Evolutionary conservation across 306 rosid genomes (phyloP).

Genomic region (Vigna nakashimae): DNA sequence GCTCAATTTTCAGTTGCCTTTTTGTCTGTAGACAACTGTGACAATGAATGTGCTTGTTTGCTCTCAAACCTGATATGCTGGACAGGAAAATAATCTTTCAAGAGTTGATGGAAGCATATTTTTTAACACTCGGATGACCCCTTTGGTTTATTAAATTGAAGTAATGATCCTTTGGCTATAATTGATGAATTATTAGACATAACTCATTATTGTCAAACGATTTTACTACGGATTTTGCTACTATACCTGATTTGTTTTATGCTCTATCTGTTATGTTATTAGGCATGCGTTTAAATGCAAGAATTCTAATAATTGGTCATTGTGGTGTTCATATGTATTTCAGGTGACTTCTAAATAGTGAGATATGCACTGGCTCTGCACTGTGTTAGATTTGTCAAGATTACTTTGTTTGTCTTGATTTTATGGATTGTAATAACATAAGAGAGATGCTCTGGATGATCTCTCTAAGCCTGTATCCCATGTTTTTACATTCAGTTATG

Average conservation of each 20-base stretch:
- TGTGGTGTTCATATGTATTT: constrained; percentile 33
- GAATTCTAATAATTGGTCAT: constrained; percentile 22
- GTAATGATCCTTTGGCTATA: background rate
- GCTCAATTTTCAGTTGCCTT: background rate
- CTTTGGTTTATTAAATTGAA: background rate
- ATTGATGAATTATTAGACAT: constrained; percentile 11
- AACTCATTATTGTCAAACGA: background rate
- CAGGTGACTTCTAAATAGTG: constrained; percentile 55
- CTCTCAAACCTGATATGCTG: background rate
- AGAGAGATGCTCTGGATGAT: constrained; percentile 38
- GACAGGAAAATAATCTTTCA: background rate
- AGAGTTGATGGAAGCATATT: constrained; percentile 9
- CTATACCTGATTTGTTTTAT: constrained; percentile 3
- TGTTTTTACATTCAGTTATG: constrained; percentile 28
- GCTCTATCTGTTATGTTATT: constrained; percentile 4
- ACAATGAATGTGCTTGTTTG: background rate
- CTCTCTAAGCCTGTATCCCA: background rate
- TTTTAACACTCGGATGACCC: background rate
- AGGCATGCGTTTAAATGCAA: background rate
- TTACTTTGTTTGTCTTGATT: constrained; percentile 31
- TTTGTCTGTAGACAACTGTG: background rate
- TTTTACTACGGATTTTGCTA: background rate
- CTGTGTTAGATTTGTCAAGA: background rate
- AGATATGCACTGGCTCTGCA: constrained; percentile 22
- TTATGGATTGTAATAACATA: constrained; percentile 49